These are phyloP conservation scores for Coemansia brasiliensis DNA, from an alignment of 192 early-diverging fungal genomes.

Conservation along the genomic window DNA sequence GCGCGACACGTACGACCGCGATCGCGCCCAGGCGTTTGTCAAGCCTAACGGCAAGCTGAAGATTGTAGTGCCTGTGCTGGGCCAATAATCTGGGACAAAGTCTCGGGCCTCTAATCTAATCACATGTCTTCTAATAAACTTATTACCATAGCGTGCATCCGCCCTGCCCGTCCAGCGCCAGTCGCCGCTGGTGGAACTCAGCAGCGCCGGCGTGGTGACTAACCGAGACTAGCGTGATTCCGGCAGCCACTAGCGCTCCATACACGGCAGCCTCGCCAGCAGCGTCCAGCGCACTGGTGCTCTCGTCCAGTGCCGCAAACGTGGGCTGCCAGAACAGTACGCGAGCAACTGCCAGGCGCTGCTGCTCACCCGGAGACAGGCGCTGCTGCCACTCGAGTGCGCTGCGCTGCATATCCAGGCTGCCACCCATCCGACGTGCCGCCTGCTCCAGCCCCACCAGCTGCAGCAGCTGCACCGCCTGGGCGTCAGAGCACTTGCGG, in stretches of 20 bases:
- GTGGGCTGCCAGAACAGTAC: constrained; percentile 68
- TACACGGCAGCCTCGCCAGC: constrained; percentile 59
- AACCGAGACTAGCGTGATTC: constrained; percentile 88
- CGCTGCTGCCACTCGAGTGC: constrained; percentile 62
- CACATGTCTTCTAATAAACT: too few species aligned
- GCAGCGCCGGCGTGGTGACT: constrained; percentile 68
- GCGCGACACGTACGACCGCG: constrained; percentile 48
- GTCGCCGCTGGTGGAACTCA: constrained; percentile 50
- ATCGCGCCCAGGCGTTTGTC: constrained; percentile 49
- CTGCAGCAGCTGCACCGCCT: constrained; percentile 16
- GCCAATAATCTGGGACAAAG: neutral
- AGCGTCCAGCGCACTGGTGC: constrained; percentile 67
- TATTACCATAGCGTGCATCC: neutral
- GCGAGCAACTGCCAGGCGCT: constrained; percentile 68
- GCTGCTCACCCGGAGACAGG: constrained; percentile 78
- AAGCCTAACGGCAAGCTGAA: constrained; percentile 55
- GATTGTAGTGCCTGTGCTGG: constrained; percentile 42
- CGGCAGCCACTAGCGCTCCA: constrained; percentile 58
- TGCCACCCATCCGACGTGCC: neutral
- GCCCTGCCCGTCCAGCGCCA: constrained; percentile 49
- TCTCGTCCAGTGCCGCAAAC: constrained; percentile 77
- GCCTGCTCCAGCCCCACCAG: constrained; percentile 32
- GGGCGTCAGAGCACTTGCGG: constrained; percentile 28
- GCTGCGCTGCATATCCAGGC: constrained; percentile 29
- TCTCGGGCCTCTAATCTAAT: too few species aligned